Evolutionary conservation across 2,329 filamentous ascomycete genomes (phyloP), one percentile per base, ranked within the genome.

Genomic region (Alternaria tenuissima): DNA sequence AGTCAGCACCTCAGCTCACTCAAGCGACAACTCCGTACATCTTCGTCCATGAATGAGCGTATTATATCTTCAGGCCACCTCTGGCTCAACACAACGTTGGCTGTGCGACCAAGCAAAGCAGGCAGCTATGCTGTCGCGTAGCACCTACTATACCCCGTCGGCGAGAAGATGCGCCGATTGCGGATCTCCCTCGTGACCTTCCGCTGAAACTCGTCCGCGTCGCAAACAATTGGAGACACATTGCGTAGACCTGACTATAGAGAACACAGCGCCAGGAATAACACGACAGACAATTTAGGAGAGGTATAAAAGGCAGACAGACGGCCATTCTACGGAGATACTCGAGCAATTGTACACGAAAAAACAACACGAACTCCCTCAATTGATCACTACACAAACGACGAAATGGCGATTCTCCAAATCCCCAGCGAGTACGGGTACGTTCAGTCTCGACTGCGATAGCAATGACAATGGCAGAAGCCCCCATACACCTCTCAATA

Each of bases 391-490:
- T 51, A 39, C 51, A 24, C 47, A 16, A 52, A 42, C 38, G 5
- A 53, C 7, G 34, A 22, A 39, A 62, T 75, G 72, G 68, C 63
- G 11, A 62, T 66, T 42, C 56, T 77, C 42, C 54, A 71, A 38
- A 30, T 78, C 52, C 67, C 73, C 8, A 53, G 57, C 34, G 65
- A 72, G 14, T 77, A 77, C 55, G 67, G 75, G 75, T 77, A 76
- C 28, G 73, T 69, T 11, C 32, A 51, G 28, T 18, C 39, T 42
- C 39, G 3, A 42, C 16, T 24, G 20, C 20, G 14, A 42, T 42
- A 11, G 24, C 43, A n/a, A 42, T 44, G 9, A 16, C 43, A n/a
- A 28, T 32, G 51, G 30, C 44, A 18, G 16, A 49, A n/a, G 7
- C n/a, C 36, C 24, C 47, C 26, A 49, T 36, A 24, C n/a, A 43